A percentile compares a stretch with the other conserved stretches of the same genome.
Conservation (phyloP, 176 grass and related monocot species). For the Metroxylon sagu region DNA sequence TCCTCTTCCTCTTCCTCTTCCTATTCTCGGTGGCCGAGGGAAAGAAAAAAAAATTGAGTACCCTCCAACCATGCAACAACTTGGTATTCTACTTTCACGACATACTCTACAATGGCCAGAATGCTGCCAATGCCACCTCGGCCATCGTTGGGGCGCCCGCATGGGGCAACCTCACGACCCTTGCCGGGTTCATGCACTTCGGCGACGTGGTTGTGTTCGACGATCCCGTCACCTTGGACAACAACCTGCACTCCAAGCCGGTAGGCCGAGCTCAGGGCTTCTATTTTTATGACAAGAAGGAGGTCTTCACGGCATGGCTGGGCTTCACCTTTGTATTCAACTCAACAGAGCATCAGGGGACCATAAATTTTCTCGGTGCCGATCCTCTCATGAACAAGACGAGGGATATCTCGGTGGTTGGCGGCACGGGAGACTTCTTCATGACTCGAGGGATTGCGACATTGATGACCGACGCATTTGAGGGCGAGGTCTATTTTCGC, state of each 20-base stretch:
- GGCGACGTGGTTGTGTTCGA: slow-evolving; percentile 20
- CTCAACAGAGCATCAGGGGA: too few species aligned
- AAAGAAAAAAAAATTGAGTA: too few species aligned
- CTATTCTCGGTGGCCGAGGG: not conserved
- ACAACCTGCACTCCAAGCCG: not conserved
- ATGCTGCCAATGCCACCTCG: not conserved
- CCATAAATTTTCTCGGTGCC: too few species aligned
- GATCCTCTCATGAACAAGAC: too few species aligned
- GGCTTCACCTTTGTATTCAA: too few species aligned
- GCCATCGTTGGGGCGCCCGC: not conserved
- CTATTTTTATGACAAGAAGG: too few species aligned
- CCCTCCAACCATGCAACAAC: not conserved
- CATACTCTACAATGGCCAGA: not conserved
- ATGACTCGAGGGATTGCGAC: too few species aligned
- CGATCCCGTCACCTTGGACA: not conserved
- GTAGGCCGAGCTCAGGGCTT: not conserved
- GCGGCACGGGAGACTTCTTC: too few species aligned
- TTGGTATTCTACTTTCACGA: slow-evolving; percentile 3
- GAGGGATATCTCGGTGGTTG: too few species aligned
- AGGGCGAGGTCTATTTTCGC: too few species aligned
- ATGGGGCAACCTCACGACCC: not conserved
- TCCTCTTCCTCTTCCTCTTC: slow-evolving; percentile 11
- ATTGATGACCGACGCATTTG: too few species aligned
- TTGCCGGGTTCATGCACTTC: not conserved
- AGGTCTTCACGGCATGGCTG: too few species aligned